Evolutionary conservation across 208 protist species (phyloP), one percentile per base, ranked within the genome.

Genomic region (Leishmania guyanensis): DNA sequence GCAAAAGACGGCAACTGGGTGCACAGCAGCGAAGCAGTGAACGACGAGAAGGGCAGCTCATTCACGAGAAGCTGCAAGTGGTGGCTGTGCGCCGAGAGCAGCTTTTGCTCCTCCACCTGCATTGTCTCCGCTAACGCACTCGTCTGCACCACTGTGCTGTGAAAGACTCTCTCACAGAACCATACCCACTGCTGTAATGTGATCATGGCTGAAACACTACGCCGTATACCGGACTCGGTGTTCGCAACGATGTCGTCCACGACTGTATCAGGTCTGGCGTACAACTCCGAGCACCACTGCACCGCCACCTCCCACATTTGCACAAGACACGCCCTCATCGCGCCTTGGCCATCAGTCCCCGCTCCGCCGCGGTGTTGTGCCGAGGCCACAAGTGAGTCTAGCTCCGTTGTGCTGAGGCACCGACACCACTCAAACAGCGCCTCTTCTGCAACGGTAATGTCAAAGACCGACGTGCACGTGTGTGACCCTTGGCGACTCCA

Each of bases 301-400:
- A 82, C 74, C 29, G 77, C 82, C 3, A 82, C 70, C 20, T 66
- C 64, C 77, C 77, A 86, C 82, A 86, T 82, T 16, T 82, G 78
- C 43, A 66, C 72, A 43, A 82, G 48, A 20, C 36, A 80, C n/a
- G 12, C 56, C 36, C 60, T 79, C n/a, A 79, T 8, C 10, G 48
- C 29, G 26, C 62, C 29, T 50, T n/a, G 26, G 2, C 53, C 43
- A 20, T 29, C 82, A 62, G 22, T 48, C 33, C 51, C 60, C 5
- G 53, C 33, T 12, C 53, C 51, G 22, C 70, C 64, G 5, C 56
- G 75, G 22, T 62, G 78, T 20, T 80, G 64, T 68, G 76, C 46
- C 56, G 82, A 78, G 3, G 22, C 5, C 0, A 78, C 36, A 3
- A 82, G 65, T 6, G 78, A 33, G 33, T 69, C 62, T 29, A 82